Base-by-base conservation (phyloP, 192 early-diverging fungal genomes). In the Hyaloraphidium curvatum region DNA sequence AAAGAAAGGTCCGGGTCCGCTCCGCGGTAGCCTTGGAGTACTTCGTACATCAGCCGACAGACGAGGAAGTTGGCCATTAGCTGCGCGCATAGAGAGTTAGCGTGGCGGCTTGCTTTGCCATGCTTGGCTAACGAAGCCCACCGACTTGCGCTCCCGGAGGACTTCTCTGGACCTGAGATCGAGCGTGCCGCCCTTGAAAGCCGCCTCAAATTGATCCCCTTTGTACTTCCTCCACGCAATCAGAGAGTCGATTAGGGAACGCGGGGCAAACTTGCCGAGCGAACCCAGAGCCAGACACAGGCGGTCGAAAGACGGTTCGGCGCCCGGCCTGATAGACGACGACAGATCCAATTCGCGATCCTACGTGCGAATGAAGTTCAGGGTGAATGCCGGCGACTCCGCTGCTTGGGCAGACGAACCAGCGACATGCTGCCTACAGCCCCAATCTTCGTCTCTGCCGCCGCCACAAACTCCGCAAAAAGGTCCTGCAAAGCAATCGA, bases 31-130 rank as follows among this genome's bases (percentile, higher is more conserved):
- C 40, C n/a, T n/a, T 72, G 70, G 1, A 95, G 76, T 39, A 99
- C 85, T 53, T 84, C 85, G 28, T 86, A 81, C 51, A 97, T 64
- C 0, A 83, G 80, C 0, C 91, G 73, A 56, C 89, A 89, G 30
- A 97, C 63, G 35, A 99, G 90, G 63, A 80, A 87, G n/a, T 82
- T 70, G 0, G 84, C 78, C 1, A 69, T 76, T 27, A 83, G 66
- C 62, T 81, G 28, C 57, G 28, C 28, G 43, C 43, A 25, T 7
- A 48, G 4, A 48, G 7, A 25, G 23, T 48, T 48, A 48, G 7
- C 17, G 23, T 9, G 25, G 5, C 7, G 43, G 4, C 7, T 5
- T 4, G 9, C 14, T 7, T 48, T 14, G 25, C 7, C 14, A 9
- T 48, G 5, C 43, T 7, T 25, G 23, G 7, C n/a, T n/a, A n/a